Evolutionary conservation across 2,329 filamentous ascomycete genomes (phyloP).

Genomic region (Eurotiales sp.): DNA sequence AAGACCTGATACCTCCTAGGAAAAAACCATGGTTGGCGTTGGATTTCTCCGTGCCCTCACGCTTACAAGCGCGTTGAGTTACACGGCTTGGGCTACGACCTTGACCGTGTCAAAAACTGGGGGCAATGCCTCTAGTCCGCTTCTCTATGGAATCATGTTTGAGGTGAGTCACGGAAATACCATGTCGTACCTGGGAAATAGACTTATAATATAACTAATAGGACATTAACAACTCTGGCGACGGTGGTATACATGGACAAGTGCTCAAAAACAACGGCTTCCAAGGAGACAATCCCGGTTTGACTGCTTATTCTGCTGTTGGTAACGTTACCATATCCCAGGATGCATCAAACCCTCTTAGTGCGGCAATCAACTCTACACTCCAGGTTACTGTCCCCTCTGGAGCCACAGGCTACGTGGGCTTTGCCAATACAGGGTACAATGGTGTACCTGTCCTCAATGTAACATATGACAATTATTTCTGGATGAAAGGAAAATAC

Average conservation of each 20-base stretch:
- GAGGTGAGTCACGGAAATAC: constrained; percentile 24
- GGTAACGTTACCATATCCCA: constrained; percentile 24
- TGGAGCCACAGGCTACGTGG: constrained; percentile 36
- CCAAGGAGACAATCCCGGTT: constrained; percentile 22
- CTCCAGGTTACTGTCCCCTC: constrained; percentile 22
- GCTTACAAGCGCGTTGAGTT: neutral
- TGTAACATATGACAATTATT: constrained; percentile 49
- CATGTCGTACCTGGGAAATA: neutral
- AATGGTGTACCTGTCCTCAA: constrained; percentile 51
- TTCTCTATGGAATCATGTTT: constrained; percentile 35
- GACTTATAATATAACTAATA: constrained; percentile 10
- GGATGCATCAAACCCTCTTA: constrained; percentile 23
- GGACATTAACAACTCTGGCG: constrained; percentile 36
- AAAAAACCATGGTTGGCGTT: neutral
- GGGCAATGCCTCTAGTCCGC: neutral
- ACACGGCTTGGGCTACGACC: neutral
- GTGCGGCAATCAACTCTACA: constrained; percentile 26
- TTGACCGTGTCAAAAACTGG: constrained; percentile 1
- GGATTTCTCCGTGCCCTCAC: neutral
- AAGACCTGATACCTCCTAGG: no score
- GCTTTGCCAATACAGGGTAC: constrained; percentile 49
- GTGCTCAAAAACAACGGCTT: constrained; percentile 34
- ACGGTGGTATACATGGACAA: constrained; percentile 32
- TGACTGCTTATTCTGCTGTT: constrained; percentile 27
- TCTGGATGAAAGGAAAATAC: constrained; percentile 44